These are phyloP conservation scores for Yarrowia sp. DNA, from an alignment of 805 yeast genomes.

Conservation along the genomic window DNA sequence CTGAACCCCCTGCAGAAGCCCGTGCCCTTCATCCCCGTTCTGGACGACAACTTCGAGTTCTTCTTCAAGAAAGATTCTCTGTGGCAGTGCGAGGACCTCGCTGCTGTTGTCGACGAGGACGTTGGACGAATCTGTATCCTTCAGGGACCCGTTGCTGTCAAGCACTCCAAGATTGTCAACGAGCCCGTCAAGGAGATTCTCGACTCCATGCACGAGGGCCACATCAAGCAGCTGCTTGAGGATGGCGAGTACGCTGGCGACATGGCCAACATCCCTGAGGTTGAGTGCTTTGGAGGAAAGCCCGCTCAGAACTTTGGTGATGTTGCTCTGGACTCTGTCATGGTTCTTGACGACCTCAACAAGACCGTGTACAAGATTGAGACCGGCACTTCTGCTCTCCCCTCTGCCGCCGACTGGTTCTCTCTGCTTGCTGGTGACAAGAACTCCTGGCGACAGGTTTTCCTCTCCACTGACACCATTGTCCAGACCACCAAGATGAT, in stretches of 20 bases:
- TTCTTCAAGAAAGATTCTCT: slow-evolving; percentile 98
- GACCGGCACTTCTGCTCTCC: slow-evolving; percentile 48
- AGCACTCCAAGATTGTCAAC: slow-evolving; percentile 81
- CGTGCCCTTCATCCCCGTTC: slow-evolving; percentile 94
- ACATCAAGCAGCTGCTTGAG: slow-evolving; percentile 67
- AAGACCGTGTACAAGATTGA: slow-evolving; percentile 52
- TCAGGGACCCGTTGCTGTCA: slow-evolving; percentile 98
- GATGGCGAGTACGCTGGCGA: slow-evolving; percentile 75
- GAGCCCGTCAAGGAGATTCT: slow-evolving; percentile 92
- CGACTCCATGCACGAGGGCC: slow-evolving; percentile 90
- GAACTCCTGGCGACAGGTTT: slow-evolving; percentile 90
- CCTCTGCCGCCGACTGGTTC: slow-evolving; percentile 69
- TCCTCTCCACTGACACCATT: slow-evolving; percentile 76
- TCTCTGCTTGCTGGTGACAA: slow-evolving; percentile 77
- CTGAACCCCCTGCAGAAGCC: slow-evolving; percentile 91
- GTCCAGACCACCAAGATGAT: slow-evolving; percentile 86
- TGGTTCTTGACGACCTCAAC: slow-evolving; percentile 39
- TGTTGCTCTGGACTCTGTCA: slow-evolving; percentile 47
- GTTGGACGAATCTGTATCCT: slow-evolving; percentile 99
- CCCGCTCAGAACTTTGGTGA: slow-evolving; percentile 51
- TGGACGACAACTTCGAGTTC: slow-evolving; percentile 92
- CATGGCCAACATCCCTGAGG: slow-evolving; percentile 75
- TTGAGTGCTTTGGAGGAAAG: slow-evolving; percentile 86
- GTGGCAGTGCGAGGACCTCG: slow-evolving; percentile 98
- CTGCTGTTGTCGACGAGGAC: slow-evolving; percentile 93